Evolutionary conservation across 2,329 filamentous ascomycete genomes (phyloP).

Genomic region (Fonsecaea pugnacius): DNA sequence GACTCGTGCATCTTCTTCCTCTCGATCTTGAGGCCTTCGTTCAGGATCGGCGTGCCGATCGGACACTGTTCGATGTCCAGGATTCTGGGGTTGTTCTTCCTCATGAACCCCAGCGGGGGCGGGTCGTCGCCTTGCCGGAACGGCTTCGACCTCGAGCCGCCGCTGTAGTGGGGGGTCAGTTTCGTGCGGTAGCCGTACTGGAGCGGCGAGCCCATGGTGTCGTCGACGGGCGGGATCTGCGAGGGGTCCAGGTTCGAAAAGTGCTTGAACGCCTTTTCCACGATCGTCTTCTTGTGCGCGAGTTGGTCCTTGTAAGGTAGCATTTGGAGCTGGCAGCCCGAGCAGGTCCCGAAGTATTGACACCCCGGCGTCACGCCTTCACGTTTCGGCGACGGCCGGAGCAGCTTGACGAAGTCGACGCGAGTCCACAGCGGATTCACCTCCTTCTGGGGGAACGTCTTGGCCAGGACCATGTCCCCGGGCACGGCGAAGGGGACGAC

Average conservation of each 20-base stretch:
- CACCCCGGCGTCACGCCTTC: constrained; percentile 79
- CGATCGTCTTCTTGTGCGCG: constrained; percentile 77
- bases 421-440: constrained; percentile 70
- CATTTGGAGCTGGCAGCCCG: constrained; percentile 98
- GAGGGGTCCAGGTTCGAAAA: constrained; percentile 82
- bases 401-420: constrained; percentile 80
- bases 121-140: constrained; percentile 59
- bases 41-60: constrained; percentile 85
- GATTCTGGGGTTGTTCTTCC: constrained; percentile 74
- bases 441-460: constrained; percentile 73
- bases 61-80: constrained; percentile 98
- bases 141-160: constrained; percentile 50
- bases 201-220: constrained; percentile 87
- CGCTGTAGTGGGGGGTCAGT: constrained; percentile 93
- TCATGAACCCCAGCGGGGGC: constrained; percentile 87
- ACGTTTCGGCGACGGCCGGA: constrained; percentile 72
- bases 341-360: constrained; percentile 84
- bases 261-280: constrained; percentile 89
- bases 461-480: constrained; percentile 78
- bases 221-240: constrained; percentile 73
- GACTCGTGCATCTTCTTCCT: constrained; percentile 74
- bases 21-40: constrained; percentile 77
- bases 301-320: constrained; percentile 86
- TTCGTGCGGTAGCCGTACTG: constrained; percentile 96
- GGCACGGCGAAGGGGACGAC: constrained; percentile 86